Evolutionary conservation across 768 basidiomycete genomes (phyloP).

Genomic region (Auricularia sp.): DNA sequence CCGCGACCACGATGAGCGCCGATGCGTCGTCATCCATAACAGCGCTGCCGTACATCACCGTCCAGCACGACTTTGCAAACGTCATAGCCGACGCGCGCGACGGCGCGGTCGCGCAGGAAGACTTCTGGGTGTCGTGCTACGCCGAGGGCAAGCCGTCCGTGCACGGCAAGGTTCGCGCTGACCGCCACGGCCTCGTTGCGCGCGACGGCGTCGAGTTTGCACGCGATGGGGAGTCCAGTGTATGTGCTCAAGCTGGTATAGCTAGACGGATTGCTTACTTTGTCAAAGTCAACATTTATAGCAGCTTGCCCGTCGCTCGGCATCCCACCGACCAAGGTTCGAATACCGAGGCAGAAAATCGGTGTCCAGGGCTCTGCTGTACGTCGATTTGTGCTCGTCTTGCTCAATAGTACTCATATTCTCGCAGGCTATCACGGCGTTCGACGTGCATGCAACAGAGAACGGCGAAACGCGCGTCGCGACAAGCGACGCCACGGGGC

Average conservation of each 20-base stretch:
- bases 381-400: too few species aligned
- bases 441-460: conserved; percentile 36
- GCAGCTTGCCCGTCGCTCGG: conserved; percentile 40
- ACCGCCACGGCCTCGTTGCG: conserved; percentile 36
- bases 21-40: too few species aligned
- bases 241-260: too few species aligned
- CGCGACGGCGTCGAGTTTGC: conserved; percentile 42
- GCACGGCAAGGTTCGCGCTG: conserved; percentile 52
- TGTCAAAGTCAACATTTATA: conserved; percentile 31
- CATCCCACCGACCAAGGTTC: conserved; percentile 38
- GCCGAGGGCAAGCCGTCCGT: conserved; percentile 31
- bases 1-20: too few species aligned
- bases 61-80: conserved; percentile 50
- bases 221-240: conserved; percentile 25
- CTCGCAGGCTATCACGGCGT: conserved; percentile 56
- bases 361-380: conserved; percentile 27
- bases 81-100: conserved; percentile 57
- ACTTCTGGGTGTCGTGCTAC: conserved; percentile 72
- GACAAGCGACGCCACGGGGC: conserved; percentile 51
- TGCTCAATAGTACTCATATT: too few species aligned
- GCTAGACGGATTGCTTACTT: too few species aligned
- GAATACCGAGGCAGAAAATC: conserved; percentile 40
- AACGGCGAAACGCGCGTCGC: conserved; percentile 50
- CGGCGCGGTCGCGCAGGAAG: conserved; percentile 46
- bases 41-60: conserved; percentile 40